phyloP scores from a whole-genome alignment of 2,329 filamentous ascomycete genomes.

The Nemania diffusa region DNA sequence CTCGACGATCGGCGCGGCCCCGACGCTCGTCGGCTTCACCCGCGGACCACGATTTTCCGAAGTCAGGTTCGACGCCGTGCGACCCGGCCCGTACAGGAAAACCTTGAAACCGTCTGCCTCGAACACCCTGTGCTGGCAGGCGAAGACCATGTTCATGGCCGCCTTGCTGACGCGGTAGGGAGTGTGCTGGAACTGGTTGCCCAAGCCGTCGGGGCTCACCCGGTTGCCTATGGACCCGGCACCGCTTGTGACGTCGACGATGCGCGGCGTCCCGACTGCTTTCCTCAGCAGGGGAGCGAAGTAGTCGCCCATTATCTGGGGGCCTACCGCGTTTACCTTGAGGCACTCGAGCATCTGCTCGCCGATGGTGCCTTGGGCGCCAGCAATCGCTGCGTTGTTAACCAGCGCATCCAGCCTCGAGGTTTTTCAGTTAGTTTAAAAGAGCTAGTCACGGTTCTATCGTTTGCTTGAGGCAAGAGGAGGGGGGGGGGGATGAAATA shows the following conservation, averaged over 20 bases:
- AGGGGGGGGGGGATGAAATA: not conserved
- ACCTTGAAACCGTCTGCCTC: conserved; percentile 19
- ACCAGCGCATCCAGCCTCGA: conserved; percentile 23
- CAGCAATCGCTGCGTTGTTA: conserved; percentile 23
- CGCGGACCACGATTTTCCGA: not conserved
- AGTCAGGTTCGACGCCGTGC: conserved; percentile 16
- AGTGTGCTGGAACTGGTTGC: not conserved
- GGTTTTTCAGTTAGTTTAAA: not conserved
- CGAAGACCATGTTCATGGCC: conserved; percentile 26
- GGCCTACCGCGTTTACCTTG: conserved; percentile 16
- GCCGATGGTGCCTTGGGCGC: conserved; percentile 8
- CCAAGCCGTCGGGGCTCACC: conserved; percentile 10
- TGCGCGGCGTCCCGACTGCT: not conserved
- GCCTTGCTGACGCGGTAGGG: conserved; percentile 20
- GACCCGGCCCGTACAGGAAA: conserved; percentile 25
- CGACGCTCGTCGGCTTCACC: conserved; percentile 20
- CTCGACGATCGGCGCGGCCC: conserved; percentile 22
- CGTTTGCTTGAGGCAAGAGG: not conserved
- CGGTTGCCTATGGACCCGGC: conserved; percentile 23
- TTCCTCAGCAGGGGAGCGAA: conserved; percentile 15
- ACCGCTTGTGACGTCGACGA: conserved; percentile 26
- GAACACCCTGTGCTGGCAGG: conserved; percentile 9
- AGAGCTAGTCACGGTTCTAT: not conserved
- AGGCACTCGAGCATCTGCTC: conserved; percentile 25
- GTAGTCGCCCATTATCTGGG: conserved; percentile 18